phyloP scores from a whole-genome alignment of 106 monocot genomes.

The Vanilla planifolia region DNA sequence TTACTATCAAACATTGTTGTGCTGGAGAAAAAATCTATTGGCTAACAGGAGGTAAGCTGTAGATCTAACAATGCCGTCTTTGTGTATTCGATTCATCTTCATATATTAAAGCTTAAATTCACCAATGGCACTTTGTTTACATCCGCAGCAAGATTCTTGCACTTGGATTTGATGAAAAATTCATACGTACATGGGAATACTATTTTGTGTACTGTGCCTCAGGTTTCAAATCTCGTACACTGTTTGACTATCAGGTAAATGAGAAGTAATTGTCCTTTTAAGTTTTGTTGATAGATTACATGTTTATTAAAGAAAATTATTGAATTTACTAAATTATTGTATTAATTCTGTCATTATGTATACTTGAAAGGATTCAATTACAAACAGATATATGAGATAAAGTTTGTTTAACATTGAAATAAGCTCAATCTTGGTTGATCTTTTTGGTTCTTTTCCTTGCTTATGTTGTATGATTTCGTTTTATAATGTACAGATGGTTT shows the following conservation, averaged over 20 bases:
- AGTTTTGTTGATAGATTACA: background rate
- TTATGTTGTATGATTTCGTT: background rate
- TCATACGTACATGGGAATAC: conserved; percentile 88
- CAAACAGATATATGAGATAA: background rate
- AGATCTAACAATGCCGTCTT: background rate
- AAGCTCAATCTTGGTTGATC: too few species aligned
- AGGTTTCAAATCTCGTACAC: conserved; percentile 74
- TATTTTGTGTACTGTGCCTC: conserved; percentile 91
- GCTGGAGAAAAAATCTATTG: conserved; percentile 69
- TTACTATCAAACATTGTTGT: conserved; percentile 61
- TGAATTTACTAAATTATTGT: background rate
- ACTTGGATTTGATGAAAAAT: conserved; percentile 85
- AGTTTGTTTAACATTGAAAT: too few species aligned
- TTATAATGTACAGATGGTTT: conserved; percentile 21
- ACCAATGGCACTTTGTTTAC: background rate
- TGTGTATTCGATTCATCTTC: background rate
- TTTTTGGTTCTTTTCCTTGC: too few species aligned
- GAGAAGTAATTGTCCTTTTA: background rate
- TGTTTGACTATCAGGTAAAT: conserved; percentile 78
- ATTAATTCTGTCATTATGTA: background rate
- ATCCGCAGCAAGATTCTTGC: conserved; percentile 42
- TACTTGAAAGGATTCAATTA: background rate
- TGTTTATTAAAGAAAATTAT: background rate
- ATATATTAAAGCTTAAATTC: background rate
- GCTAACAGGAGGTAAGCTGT: conserved; percentile 44